Percentiles rank a stretch among this genome's conserved stretches.
Evolutionary conservation across 257 asterid genomes (phyloP).

Genomic region (Capsicum baccatum): DNA sequence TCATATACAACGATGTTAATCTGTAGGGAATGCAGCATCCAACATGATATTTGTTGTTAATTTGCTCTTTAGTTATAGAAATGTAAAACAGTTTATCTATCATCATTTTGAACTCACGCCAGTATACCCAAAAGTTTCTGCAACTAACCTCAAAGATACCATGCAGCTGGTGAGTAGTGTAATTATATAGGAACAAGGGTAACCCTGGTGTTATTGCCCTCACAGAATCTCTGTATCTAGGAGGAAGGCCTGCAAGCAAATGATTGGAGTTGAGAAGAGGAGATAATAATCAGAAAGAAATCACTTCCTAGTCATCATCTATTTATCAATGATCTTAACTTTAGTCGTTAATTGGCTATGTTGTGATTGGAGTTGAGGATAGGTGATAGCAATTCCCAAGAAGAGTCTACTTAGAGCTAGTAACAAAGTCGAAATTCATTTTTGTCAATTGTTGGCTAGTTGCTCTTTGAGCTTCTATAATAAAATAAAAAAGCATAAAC

Average conservation of each 20-base stretch:
- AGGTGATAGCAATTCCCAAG: background rate
- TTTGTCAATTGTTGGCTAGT: constrained; percentile 6
- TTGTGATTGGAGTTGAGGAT: constrained; percentile 10
- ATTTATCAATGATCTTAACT: background rate
- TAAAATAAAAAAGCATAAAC: background rate
- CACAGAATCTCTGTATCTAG: constrained; percentile 93
- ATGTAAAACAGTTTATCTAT: constrained; percentile 7
- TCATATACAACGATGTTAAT: background rate
- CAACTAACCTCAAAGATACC: constrained; percentile 88
- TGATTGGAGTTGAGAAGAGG: constrained; percentile 15
- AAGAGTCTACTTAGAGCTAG: background rate
- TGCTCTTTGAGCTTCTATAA: background rate
- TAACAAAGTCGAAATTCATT: background rate
- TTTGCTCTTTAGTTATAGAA: background rate
- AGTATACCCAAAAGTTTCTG: constrained; percentile 2
- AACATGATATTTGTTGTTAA: background rate
- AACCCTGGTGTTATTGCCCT: constrained; percentile 97
- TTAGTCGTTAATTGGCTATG: background rate
- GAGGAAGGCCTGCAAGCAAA: constrained; percentile 75
- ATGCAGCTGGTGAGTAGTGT: constrained; percentile 95
- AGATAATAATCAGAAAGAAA: background rate
- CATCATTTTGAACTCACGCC: background rate
- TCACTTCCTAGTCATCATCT: constrained; percentile 7
- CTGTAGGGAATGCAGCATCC: background rate
- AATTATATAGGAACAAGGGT: constrained; percentile 86